Evolutionary conservation across 768 basidiomycete species (phyloP).

Genomic region (Kwoniella botswanensis): DNA sequence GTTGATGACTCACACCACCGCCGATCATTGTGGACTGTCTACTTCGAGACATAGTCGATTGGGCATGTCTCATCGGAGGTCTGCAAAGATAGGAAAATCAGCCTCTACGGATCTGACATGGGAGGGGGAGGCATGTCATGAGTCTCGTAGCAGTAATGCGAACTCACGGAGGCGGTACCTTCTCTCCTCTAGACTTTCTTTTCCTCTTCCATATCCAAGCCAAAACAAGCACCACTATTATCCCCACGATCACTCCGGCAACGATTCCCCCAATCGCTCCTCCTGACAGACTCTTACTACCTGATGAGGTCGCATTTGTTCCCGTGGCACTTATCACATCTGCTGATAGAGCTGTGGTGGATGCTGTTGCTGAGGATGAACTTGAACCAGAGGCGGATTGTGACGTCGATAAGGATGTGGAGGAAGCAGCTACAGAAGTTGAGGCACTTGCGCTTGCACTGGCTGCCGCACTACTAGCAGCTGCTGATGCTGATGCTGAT

Average conservation of each 20-base stretch:
- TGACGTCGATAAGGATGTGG: slow-evolving; percentile 15
- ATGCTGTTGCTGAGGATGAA: slow-evolving; percentile 59
- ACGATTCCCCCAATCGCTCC: slow-evolving; percentile 55
- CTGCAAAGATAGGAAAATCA: slow-evolving; percentile 6
- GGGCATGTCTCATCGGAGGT: slow-evolving; percentile 46
- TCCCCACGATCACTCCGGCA: slow-evolving; percentile 42
- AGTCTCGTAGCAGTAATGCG: not conserved
- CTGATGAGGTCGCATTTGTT: not conserved
- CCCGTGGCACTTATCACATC: slow-evolving; percentile 61
- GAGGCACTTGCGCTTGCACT: slow-evolving; percentile 15
- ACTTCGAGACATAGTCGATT: slow-evolving; percentile 12
- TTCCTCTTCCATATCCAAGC: slow-evolving; percentile 34
- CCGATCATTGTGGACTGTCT: slow-evolving; percentile 26
- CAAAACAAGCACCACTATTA: slow-evolving; percentile 36
- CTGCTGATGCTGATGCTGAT: slow-evolving; percentile 11
- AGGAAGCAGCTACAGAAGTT: slow-evolving; percentile 13
- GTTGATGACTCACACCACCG: slow-evolving; percentile 15
- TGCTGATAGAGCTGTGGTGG: slow-evolving; percentile 63
- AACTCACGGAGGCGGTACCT: slow-evolving; percentile 49
- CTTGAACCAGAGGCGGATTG: slow-evolving; percentile 21
- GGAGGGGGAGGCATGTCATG: not conserved
- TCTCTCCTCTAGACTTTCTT: slow-evolving; percentile 31
- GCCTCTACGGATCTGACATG: not conserved
- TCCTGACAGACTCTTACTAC: slow-evolving; percentile 29
- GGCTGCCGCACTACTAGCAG: slow-evolving; percentile 13